These are phyloP conservation scores for Lenzites betulinus DNA, from an alignment of 768 basidiomycete genomes.

Conservation along the genomic window DNA sequence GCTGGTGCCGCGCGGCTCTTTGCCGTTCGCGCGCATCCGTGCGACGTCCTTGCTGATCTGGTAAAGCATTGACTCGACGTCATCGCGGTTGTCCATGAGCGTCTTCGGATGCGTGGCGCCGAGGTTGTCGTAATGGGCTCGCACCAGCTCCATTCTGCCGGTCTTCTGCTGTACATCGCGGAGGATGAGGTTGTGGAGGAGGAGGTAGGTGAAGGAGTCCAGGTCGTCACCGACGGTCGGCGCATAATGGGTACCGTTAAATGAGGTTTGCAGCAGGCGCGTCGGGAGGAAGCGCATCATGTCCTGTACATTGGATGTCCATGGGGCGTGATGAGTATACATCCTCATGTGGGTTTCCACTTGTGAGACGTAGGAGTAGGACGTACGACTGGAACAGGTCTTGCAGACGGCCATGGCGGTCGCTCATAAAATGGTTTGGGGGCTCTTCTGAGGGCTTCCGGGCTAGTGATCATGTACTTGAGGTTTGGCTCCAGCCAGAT, in stretches of 20 bases:
- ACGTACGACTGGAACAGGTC: constrained; percentile 3
- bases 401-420: not conserved
- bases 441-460: not conserved
- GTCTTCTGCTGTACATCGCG: not conserved
- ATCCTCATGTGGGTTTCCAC: too few species aligned
- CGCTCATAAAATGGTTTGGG: constrained; percentile 8
- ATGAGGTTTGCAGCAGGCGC: constrained; percentile 6
- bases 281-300: constrained; percentile 9
- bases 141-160: not conserved
- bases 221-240: constrained; percentile 16
- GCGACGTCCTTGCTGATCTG: not conserved
- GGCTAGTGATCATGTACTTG: constrained; percentile 5
- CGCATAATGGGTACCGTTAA: not conserved
- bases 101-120: not conserved
- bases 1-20: constrained; percentile 1
- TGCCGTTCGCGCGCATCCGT: not conserved
- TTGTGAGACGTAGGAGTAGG: not conserved
- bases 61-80: not conserved
- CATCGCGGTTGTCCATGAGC: constrained; percentile 1
- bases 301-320: not conserved
- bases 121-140: not conserved
- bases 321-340: not conserved
- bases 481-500: constrained; percentile 14
- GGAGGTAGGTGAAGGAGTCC: constrained; percentile 11
- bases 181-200: constrained; percentile 4